Evolutionary conservation across 257 asterid species (phyloP), one percentile per base, ranked within the genome.

Genomic region (Przewalskia tangutica): DNA sequence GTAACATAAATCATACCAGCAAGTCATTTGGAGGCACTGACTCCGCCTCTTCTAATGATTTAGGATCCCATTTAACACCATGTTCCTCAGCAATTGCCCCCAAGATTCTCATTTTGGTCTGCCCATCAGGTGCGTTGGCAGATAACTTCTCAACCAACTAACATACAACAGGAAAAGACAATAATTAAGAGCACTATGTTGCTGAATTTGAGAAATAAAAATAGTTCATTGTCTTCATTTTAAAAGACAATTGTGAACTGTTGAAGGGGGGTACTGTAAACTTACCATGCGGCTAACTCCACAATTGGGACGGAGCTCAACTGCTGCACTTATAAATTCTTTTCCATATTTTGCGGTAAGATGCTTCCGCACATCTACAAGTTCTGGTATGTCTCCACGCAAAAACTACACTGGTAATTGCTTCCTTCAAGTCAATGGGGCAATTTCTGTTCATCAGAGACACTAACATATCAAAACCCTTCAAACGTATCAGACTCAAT

Each of bases 381-480:
- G 98, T 88, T 96, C 99, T 42, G 97, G 94, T 84, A 96, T 87
- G 83, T 96, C 99, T 83, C 97, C 99, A 82, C 50, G 99, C 95
- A 88, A 94, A 96, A 59, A 92, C 84, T 77, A 94, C 68, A 83
- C 99, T 93, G 58, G 99, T 77, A 88, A 96, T 82, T 85, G 98
- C 98, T 93, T 96, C 99, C 90, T 93, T 94, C 90, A 93, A 88
- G 89, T 96, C 99, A 85, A 89, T 89, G 86, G 99, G 99, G 85
- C 98, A 93, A 85, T 79, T 90, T 91, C 98, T 96, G 89, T 66
- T 70, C 59, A 87, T 77, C 81, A 85, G 71, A 67, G 13, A 50
- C n/a, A 77, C 32, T 77, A 14, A 13, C 59, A 50, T 50, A 60
- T 82, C 60, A 62, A 65, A 46, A 20, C 23, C 20, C 60, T 48